These are phyloP conservation scores for Hondaea fermentalgiana DNA, from an alignment of 108 stramenopile genomes.

Conservation along the genomic window DNA sequence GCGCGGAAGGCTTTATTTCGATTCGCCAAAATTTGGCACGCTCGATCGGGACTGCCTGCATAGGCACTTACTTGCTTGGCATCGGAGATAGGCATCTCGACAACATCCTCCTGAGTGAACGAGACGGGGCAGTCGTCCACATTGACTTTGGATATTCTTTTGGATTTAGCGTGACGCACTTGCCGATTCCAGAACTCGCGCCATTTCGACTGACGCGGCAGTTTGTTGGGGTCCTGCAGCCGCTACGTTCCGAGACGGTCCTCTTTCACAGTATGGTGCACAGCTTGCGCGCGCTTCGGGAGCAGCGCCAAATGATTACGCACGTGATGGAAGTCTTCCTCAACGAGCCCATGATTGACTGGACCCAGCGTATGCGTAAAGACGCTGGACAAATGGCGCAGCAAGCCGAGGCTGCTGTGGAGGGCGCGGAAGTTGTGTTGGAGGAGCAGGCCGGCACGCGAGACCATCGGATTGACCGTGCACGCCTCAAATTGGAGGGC, in stretches of 20 bases:
- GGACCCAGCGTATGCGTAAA: background rate
- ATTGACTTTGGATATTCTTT: constrained; percentile 49
- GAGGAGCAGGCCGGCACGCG: background rate
- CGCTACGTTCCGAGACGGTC: constrained; percentile 26
- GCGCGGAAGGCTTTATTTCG: constrained; percentile 20
- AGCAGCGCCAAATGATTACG: constrained; percentile 16
- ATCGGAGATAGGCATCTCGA: constrained; percentile 55
- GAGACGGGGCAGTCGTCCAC: constrained; percentile 37
- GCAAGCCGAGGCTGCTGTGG: background rate
- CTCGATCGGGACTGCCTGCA: constrained; percentile 33
- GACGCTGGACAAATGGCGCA: background rate
- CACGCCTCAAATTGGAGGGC: constrained; percentile 33
- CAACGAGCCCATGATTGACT: constrained; percentile 44
- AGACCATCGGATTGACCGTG: constrained; percentile 20
- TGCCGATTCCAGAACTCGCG: constrained; percentile 46
- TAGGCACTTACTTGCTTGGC: constrained; percentile 43
- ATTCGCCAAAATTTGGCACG: constrained; percentile 33
- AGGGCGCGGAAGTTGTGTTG: background rate
- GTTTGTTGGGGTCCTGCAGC: constrained; percentile 29
- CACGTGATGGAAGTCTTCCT: constrained; percentile 41
- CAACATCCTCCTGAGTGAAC: constrained; percentile 39
- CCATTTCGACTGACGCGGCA: constrained; percentile 50
- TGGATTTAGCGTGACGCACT: constrained; percentile 31
- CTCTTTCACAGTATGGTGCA: constrained; percentile 28
- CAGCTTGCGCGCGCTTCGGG: constrained; percentile 28